These are phyloP conservation scores for Pestalotiopsis sp. DNA, from an alignment of 2,329 filamentous ascomycete species.

Conservation along the genomic window DNA sequence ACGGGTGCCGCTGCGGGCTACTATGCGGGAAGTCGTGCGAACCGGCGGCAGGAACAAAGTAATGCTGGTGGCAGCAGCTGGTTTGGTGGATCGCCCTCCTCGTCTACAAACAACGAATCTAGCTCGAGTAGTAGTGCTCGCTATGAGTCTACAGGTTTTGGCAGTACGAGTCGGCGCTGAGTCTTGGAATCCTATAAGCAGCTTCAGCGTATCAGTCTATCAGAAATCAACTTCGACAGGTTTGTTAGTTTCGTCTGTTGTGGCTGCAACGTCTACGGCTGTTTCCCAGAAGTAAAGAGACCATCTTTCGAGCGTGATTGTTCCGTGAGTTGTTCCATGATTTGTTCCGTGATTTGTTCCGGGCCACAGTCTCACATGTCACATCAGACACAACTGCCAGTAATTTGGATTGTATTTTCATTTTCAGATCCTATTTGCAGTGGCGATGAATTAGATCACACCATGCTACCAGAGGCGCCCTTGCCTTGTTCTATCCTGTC, in stretches of 20 bases:
- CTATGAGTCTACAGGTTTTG: conserved; percentile 73
- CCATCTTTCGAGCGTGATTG: too few species aligned
- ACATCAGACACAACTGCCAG: neutral
- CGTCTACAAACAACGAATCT: conserved; percentile 30
- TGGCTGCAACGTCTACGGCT: too few species aligned
- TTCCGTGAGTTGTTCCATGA: too few species aligned
- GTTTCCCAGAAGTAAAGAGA: too few species aligned
- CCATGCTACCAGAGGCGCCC: neutral
- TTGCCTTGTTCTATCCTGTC: neutral
- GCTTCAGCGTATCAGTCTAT: too few species aligned
- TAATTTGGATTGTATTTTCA: neutral
- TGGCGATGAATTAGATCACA: neutral
- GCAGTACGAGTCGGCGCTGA: conserved; percentile 64
- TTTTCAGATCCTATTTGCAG: neutral
- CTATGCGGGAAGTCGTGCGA: conserved; percentile 52
- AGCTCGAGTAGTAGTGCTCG: conserved; percentile 48
- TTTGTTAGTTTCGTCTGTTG: too few species aligned
- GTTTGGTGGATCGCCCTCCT: conserved; percentile 30
- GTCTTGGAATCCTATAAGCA: neutral
- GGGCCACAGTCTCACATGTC: neutral
- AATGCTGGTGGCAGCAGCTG: conserved; percentile 22
- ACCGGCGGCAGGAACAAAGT: conserved; percentile 29
- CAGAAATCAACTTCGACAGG: neutral
- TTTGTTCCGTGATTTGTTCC: too few species aligned
- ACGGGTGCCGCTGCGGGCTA: conserved; percentile 72